phyloP scores from a whole-genome alignment of 1,139 yeast species.

The Entelexis sorbosivorans region DNA sequence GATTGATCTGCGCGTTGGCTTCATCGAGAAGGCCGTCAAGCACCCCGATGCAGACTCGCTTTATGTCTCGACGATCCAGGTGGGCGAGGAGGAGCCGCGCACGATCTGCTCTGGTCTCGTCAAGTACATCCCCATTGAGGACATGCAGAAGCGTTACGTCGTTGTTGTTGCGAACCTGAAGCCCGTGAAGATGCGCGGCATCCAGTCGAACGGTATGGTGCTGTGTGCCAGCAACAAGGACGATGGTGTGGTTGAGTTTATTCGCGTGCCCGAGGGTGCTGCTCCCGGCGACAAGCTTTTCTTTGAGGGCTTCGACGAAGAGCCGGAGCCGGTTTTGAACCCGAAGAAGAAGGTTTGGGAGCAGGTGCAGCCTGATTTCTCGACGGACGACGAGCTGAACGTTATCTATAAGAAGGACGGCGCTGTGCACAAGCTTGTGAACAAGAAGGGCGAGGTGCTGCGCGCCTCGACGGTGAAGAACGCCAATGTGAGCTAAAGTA shows the following conservation, averaged over 20 bases:
- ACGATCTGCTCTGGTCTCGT: conserved; percentile 95
- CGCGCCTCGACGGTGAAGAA: conserved; percentile 54
- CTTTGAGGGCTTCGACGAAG: conserved; percentile 74
- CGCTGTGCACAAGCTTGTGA: conserved; percentile 63
- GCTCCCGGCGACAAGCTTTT: conserved; percentile 93
- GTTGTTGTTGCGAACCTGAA: conserved; percentile 80
- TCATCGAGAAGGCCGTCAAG: conserved; percentile 88
- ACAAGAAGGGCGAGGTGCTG: conserved; percentile 61
- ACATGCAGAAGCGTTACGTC: conserved; percentile 71
- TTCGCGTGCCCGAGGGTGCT: conserved; percentile 89
- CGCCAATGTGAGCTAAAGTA: conserved; percentile 57
- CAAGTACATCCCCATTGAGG: conserved; percentile 63
- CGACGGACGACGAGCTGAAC: conserved; percentile 64
- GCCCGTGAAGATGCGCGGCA: conserved; percentile 89
- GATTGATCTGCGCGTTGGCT: conserved; percentile 91
- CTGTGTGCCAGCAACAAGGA: conserved; percentile 67
- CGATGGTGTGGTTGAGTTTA: conserved; percentile 65
- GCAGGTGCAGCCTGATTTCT: conserved; percentile 79
- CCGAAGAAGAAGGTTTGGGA: conserved; percentile 99
- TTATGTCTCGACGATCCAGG: conserved; percentile 90
- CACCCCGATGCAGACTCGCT: conserved; percentile 97
- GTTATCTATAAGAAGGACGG: conserved; percentile 69
- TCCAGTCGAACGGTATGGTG: conserved; percentile 93
- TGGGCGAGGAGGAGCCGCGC: conserved; percentile 96
- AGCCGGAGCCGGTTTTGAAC: conserved; percentile 83